phyloP scores from a whole-genome alignment of 345 rosid species.

The Jatropha curcas region DNA sequence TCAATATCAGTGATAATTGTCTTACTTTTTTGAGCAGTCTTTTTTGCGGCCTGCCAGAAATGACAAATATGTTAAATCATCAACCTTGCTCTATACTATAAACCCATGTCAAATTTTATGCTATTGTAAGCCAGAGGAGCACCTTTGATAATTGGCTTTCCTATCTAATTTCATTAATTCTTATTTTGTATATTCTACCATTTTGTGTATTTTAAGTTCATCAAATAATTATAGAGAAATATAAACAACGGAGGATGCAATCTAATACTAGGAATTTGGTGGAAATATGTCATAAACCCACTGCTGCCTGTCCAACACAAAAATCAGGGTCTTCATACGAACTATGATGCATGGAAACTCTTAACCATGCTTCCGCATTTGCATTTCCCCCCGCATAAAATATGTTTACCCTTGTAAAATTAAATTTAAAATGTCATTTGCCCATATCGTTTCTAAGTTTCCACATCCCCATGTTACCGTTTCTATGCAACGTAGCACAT shows the following conservation, averaged over 20 bases:
- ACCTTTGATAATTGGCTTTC: neutral
- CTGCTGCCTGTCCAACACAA: neutral
- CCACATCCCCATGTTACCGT: too few relatives aligned
- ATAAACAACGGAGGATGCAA: neutral
- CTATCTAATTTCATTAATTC: neutral
- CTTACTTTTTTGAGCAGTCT: constrained; percentile 86
- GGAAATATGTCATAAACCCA: neutral
- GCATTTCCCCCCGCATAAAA: too few relatives aligned
- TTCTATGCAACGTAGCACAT: too few relatives aligned
- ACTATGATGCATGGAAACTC: too few relatives aligned
- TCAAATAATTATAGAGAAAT: neutral
- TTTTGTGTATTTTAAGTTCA: neutral
- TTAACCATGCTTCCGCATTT: too few relatives aligned
- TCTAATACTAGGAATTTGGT: neutral
- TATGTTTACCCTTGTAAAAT: too few relatives aligned
- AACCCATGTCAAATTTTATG: constrained; percentile 2
- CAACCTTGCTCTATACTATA: neutral
- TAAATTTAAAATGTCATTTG: too few relatives aligned
- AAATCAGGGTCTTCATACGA: too few relatives aligned
- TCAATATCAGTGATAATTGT: constrained; percentile 84
- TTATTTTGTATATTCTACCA: neutral
- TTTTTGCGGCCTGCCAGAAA: constrained; percentile 74
- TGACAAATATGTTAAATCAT: constrained; percentile 13
- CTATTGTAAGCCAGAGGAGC: neutral
- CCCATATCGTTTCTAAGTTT: too few relatives aligned